phyloP scores from a whole-genome alignment of 345 rosid species.

The Aquilaria sinensis region DNA sequence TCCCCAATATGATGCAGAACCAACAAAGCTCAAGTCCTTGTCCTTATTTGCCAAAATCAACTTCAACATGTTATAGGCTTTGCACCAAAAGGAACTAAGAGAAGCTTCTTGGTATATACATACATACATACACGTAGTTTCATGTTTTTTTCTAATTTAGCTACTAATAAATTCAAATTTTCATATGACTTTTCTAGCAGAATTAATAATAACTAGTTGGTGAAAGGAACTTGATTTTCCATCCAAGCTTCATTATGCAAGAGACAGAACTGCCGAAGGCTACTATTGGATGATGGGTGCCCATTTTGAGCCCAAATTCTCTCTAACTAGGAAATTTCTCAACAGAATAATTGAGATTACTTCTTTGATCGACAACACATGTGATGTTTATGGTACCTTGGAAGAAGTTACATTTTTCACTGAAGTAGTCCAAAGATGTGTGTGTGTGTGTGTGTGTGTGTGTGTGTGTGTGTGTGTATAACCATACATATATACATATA shows the following conservation, averaged over 20 bases:
- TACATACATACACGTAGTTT: neutral
- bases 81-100: constrained; percentile 13
- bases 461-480: neutral
- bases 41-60: constrained; percentile 11
- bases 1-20: constrained; percentile 5
- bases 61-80: constrained; percentile 18
- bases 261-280: neutral
- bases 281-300: constrained; percentile 13
- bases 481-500: too few species aligned
- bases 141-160: neutral
- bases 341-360: constrained; percentile 13
- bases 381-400: constrained; percentile 21
- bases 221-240: constrained; percentile 18
- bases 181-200: too few species aligned
- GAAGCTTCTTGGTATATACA: constrained; percentile 6
- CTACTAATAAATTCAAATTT: too few species aligned
- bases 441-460: too few species aligned
- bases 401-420: constrained; percentile 24
- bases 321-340: constrained; percentile 4
- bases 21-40: too few species aligned
- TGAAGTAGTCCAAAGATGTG: constrained; percentile 17
- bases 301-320: constrained; percentile 9
- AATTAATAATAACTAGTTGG: constrained; percentile 7
- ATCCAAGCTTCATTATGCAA: constrained; percentile 12
- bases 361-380: constrained; percentile 13